A percentile compares a stretch with the other conserved stretches of the same genome.
Conservation (phyloP, 2,329 filamentous ascomycete genomes). For the Nemania sp. region DNA sequence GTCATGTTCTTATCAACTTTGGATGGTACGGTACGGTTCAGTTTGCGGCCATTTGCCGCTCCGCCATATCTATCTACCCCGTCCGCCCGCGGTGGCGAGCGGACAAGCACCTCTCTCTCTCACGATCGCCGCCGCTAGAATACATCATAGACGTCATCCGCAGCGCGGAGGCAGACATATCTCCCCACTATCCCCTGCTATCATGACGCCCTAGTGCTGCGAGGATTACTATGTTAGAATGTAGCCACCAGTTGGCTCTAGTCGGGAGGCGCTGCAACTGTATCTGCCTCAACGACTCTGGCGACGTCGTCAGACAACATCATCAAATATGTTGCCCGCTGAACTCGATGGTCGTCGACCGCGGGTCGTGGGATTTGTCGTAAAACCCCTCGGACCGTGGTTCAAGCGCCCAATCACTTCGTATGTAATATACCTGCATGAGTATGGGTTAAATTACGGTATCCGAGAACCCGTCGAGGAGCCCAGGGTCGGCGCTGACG, state of each 20-base stretch:
- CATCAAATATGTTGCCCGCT: too few relatives aligned
- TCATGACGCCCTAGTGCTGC: not conserved
- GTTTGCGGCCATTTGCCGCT: not conserved
- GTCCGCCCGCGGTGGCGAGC: not conserved
- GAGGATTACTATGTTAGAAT: not conserved
- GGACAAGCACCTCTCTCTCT: not conserved
- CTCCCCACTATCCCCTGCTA: not conserved
- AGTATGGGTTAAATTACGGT: not conserved
- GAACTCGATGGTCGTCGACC: not conserved
- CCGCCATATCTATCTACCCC: not conserved
- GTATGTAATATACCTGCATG: not conserved
- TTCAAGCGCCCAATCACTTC: not conserved
- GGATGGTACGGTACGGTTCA: not conserved
- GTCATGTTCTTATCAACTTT: not conserved
- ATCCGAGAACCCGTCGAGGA: not conserved
- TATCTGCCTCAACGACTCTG: too few relatives aligned
- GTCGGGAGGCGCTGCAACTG: not conserved
- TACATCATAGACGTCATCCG: constrained; percentile 6
- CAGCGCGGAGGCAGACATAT: not conserved
- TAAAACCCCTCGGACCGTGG: not conserved
- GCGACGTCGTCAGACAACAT: not conserved
- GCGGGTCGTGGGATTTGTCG: not conserved
- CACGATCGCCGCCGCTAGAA: constrained; percentile 13
- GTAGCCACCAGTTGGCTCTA: not conserved
- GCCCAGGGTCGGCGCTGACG: not conserved